These are phyloP conservation scores for Vigna unguiculata DNA, from an alignment of 306 rosid species.

Conservation along the genomic window DNA sequence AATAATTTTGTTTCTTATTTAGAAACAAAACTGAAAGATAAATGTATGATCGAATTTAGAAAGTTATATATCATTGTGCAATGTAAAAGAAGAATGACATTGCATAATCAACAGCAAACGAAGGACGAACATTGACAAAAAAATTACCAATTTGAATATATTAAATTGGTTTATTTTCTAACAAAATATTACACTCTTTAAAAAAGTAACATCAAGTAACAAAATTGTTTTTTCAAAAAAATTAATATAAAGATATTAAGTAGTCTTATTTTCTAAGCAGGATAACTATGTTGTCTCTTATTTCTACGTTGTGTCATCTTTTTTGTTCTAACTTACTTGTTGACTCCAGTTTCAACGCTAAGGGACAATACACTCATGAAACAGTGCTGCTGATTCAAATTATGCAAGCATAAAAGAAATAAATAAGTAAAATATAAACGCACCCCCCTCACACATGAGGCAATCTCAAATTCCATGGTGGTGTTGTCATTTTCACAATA, in stretches of 20 bases:
- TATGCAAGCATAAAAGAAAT: background rate
- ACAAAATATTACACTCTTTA: too few relatives aligned
- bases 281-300: background rate
- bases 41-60: background rate
- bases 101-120: background rate
- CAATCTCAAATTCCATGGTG: conserved; percentile 42
- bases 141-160: background rate
- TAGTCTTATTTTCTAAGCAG: background rate
- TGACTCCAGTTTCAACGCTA: background rate
- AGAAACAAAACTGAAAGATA: background rate
- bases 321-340: conserved; percentile 22
- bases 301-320: background rate
- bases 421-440: background rate
- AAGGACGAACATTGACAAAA: background rate
- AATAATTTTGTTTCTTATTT: background rate
- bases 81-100: background rate
- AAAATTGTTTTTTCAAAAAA: too few relatives aligned
- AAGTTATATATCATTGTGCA: background rate
- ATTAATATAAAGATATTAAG: background rate
- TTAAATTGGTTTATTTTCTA: background rate
- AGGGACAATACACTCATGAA: background rate
- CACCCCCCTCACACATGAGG: background rate
- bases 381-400: conserved; percentile 44
- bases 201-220: background rate
- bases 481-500: conserved; percentile 47